Percentiles rank a stretch among this genome's conserved stretches.
phyloP scores from a whole-genome alignment of 2,329 filamentous ascomycete genomes.

The Rutstroemia sp. region DNA sequence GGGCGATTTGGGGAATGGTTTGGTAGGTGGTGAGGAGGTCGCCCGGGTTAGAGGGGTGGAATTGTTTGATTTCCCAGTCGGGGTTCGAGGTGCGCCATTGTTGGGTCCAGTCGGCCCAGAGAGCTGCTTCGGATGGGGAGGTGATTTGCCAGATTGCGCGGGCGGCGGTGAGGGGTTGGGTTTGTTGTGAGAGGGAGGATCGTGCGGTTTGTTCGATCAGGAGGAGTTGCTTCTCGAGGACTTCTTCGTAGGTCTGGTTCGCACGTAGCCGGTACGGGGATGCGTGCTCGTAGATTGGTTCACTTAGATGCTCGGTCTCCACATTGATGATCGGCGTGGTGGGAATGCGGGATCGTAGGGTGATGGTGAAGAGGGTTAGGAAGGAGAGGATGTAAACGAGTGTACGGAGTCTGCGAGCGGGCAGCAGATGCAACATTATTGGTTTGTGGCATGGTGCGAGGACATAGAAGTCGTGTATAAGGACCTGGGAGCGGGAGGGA shows the following conservation, averaged over 20 bases:
- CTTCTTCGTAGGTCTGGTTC: conserved; percentile 11
- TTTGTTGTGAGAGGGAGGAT: not conserved
- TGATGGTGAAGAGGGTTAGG: not conserved
- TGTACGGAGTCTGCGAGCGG: not conserved
- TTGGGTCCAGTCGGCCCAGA: conserved; percentile 9
- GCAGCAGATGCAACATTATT: conserved; percentile 1
- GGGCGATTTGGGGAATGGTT: conserved; percentile 11
- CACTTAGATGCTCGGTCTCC: not conserved
- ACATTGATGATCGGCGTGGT: not conserved
- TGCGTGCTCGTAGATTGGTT: conserved; percentile 15
- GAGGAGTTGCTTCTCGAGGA: conserved; percentile 14
- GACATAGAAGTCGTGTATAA: too few relatives aligned
- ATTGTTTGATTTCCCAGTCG: conserved; percentile 14
- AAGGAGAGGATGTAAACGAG: not conserved
- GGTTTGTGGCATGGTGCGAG: conserved; percentile 4
- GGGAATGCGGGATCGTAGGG: not conserved
- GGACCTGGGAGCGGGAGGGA: too few relatives aligned
- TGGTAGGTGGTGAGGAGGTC: conserved; percentile 13
- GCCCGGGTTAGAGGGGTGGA: conserved; percentile 1
- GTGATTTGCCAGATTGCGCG: conserved; percentile 19
- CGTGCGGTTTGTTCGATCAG: conserved; percentile 10
- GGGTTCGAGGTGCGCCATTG: conserved; percentile 17
- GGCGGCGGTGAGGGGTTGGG: conserved; percentile 8
- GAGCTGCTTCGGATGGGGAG: not conserved
- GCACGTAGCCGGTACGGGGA: conserved; percentile 16